Evolutionary conservation across 2,329 filamentous ascomycete genomes (phyloP), one percentile per base, ranked within the genome.

Genomic region (Alternaria postmessia): DNA sequence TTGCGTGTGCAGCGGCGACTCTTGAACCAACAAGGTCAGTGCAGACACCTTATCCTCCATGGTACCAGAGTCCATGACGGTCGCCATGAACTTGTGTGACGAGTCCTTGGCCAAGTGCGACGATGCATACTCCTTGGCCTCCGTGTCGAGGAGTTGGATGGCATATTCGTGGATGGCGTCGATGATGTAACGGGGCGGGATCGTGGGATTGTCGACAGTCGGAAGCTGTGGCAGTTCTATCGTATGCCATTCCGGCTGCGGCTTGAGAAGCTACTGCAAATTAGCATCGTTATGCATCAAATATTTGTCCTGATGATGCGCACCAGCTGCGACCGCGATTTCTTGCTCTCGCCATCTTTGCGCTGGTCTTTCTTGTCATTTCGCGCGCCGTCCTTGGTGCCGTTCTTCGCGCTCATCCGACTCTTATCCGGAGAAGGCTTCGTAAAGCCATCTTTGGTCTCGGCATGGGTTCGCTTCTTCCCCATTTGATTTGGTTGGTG

Each of bases 21-120:
- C 95, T 81, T 99, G 96, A 12, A 97, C 89, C 57, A 95, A 91
- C 68, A 99, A 84, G 5, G 95, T 99, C 73, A 99, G 83, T 4
- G 95, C 96, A 3, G 95, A 99, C 43, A 98, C 91, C 78, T 97
- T 98, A 78, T 99, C 95, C 57, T 93, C 96, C 69, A 98, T 87
- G 9, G 96, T 99, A 83, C 95, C 95, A 2, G 94, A 96, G 9
- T 93, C 84, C 92, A 98, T 97, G 77, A 99, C 97, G 18, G 93
- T 96, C 1, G 94, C 92, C 84, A 98, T 89, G 83, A 99, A 99
- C 78, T 94, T 96, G 79, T 96, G 91, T 41, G 94, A 94, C 3
- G 94, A 95, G 26, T 92, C 93, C 51, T 92, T 88, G 7, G 91
- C 88, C 57, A 91, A 82, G 67, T 92, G 84, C 41, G 85, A 89